A percentile compares a stretch with the other conserved stretches of the same genome.
Conservation (phyloP, 805 yeast species). For the Cyberlindnera lachancei region DNA sequence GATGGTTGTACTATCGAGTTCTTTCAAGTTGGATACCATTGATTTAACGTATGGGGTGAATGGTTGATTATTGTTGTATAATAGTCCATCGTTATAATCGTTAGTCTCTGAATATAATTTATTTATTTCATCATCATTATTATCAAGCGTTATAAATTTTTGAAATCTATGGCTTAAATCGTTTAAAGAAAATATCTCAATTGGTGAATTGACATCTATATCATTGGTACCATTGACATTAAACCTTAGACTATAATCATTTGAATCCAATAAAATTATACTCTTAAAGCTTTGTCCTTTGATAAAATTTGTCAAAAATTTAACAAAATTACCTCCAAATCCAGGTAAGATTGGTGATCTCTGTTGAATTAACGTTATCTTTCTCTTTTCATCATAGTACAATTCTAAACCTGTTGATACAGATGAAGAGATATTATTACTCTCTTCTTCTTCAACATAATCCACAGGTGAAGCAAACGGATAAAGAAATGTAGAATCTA, state of each 20-base stretch:
- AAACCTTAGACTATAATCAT: constrained; percentile 47
- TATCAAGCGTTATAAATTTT: constrained; percentile 8
- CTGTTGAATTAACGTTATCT: constrained; percentile 63
- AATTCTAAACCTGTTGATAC: constrained; percentile 62
- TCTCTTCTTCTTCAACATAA: constrained; percentile 12
- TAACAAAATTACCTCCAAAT: constrained; percentile 40
- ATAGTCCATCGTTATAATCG: too few species aligned
- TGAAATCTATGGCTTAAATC: constrained; percentile 14
- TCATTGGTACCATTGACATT: background rate
- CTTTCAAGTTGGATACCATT: constrained; percentile 6
- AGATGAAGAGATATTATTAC: constrained; percentile 11
- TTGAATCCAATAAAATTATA: constrained; percentile 61
- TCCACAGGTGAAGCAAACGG: constrained; percentile 86
- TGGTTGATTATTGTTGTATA: too few species aligned
- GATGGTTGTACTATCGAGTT: constrained; percentile 19
- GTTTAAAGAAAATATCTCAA: constrained; percentile 14
- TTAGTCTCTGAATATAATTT: constrained; percentile 10
- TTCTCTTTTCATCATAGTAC: constrained; percentile 34
- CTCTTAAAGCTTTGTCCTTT: constrained; percentile 29
- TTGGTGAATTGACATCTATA: constrained; percentile 1
- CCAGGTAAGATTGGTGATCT: constrained; percentile 80
- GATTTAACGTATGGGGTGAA: constrained; percentile 13
- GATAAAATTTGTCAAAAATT: constrained; percentile 47
- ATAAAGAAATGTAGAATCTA: constrained; percentile 57
- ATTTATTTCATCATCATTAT: constrained; percentile 3